Percentiles rank a stretch among this genome's conserved stretches.
Evolutionary conservation across 306 rosid genomes (phyloP).

Genomic region (Mimosa pudica): DNA sequence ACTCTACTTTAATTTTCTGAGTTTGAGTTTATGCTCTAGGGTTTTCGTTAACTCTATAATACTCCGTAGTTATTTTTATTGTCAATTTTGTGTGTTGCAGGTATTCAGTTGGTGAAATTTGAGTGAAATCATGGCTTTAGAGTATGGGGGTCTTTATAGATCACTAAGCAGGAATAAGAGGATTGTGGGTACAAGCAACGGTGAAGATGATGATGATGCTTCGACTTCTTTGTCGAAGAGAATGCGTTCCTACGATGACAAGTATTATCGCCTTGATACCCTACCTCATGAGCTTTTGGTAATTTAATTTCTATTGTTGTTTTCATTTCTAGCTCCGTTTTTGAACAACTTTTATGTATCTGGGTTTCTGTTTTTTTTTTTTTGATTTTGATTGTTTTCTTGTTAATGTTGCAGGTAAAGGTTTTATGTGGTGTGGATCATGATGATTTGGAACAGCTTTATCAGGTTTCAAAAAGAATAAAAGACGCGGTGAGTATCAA

Average conservation of each 20-base stretch:
- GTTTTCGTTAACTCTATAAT: background rate
- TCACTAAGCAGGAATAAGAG: constrained; percentile 68
- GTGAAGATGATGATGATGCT: constrained; percentile 17
- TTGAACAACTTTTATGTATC: background rate
- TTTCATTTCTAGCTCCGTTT: background rate
- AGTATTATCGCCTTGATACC: constrained; percentile 46
- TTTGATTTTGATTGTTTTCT: background rate
- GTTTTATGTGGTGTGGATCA: constrained; percentile 73
- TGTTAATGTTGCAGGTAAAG: constrained; percentile 46
- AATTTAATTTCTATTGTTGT: constrained; percentile 9
- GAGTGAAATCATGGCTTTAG: constrained; percentile 30
- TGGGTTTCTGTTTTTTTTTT: background rate
- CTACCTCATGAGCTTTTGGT: constrained; percentile 80
- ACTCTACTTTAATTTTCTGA: background rate
- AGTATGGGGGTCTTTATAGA: constrained; percentile 47
- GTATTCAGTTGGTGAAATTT: constrained; percentile 16
- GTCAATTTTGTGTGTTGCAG: background rate
- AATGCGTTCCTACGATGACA: constrained; percentile 27
- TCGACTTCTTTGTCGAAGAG: constrained; percentile 54
- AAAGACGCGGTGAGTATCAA: constrained; percentile 59
- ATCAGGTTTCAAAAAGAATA: constrained; percentile 58
- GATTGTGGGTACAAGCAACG: constrained; percentile 44
- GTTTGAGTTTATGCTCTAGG: background rate
- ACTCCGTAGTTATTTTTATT: constrained; percentile 7
- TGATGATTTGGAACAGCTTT: constrained; percentile 69